These are phyloP conservation scores for Bipolaris zeicola DNA, from an alignment of 2,329 filamentous ascomycete genomes.

Conservation along the genomic window DNA sequence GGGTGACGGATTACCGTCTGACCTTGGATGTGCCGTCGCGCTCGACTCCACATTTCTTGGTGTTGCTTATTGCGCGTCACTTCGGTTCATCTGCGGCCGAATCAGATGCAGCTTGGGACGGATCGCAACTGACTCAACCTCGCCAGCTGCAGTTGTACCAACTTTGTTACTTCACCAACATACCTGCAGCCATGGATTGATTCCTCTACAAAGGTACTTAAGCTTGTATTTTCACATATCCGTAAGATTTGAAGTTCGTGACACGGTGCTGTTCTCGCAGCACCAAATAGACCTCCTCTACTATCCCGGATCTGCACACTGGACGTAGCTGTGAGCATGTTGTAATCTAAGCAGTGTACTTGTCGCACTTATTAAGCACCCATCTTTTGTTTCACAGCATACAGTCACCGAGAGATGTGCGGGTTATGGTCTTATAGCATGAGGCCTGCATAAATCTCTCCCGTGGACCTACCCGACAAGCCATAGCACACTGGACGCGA, in stretches of 20 bases:
- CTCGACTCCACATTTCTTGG: conserved; percentile 15
- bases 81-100: conserved; percentile 11
- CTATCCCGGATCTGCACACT: too few relatives aligned
- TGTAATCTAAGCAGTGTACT: not conserved
- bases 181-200: not conserved
- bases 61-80: conserved; percentile 13
- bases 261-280: not conserved
- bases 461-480: too few relatives aligned
- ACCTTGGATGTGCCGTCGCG: conserved; percentile 7
- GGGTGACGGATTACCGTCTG: conserved; percentile 4
- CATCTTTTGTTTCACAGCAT: not conserved
- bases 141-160: not conserved
- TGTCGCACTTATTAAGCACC: too few relatives aligned
- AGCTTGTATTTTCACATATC: not conserved
- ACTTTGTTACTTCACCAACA: not conserved
- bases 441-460: too few relatives aligned
- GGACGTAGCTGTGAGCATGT: not conserved
- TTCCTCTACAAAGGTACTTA: not conserved
- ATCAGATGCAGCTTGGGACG: conserved; percentile 4
- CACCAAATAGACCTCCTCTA: not conserved
- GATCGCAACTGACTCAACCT: conserved; percentile 5
- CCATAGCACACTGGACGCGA: too few relatives aligned
- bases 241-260: not conserved
- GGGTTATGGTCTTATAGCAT: not conserved
- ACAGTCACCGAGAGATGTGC: not conserved